phyloP scores from a whole-genome alignment of 352 stramenopile species.

The Aphanomyces stellatus region DNA sequence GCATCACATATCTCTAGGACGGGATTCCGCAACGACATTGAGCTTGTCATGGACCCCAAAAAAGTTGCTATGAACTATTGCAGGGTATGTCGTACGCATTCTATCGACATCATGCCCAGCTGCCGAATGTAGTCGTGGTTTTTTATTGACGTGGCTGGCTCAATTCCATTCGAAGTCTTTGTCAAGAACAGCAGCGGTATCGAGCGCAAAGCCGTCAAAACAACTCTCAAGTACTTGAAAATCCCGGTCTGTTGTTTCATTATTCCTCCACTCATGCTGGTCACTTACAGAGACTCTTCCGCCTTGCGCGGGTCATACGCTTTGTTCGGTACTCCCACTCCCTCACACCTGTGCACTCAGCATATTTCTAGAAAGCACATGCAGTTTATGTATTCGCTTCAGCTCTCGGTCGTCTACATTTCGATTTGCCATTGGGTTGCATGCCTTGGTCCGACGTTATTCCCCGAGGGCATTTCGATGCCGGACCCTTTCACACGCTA shows the following conservation, averaged over 20 bases:
- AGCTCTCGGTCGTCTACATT: conserved; percentile 45
- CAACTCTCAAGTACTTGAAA: conserved; percentile 55
- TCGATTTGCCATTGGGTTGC: conserved; percentile 55
- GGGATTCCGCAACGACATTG: conserved; percentile 44
- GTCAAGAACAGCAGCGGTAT: conserved; percentile 27
- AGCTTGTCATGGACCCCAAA: conserved; percentile 45
- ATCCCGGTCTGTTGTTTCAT: conserved; percentile 34
- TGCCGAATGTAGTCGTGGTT: conserved; percentile 45
- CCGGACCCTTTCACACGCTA: conserved; percentile 34
- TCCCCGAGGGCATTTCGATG: conserved; percentile 25
- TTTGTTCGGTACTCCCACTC: conserved; percentile 63
- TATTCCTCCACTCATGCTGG: neutral
- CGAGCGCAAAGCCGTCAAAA: conserved; percentile 52
- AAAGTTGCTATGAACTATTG: conserved; percentile 39
- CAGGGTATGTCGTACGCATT: conserved; percentile 33
- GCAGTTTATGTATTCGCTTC: conserved; percentile 47
- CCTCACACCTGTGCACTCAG: too few species aligned
- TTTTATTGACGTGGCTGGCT: conserved; percentile 41
- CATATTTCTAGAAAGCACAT: conserved; percentile 57
- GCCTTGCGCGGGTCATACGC: conserved; percentile 45
- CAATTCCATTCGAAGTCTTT: conserved; percentile 45
- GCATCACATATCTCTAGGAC: conserved; percentile 25
- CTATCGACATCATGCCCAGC: too few species aligned
- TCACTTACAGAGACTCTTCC: conserved; percentile 48
- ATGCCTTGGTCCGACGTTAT: conserved; percentile 25